phyloP scores from a whole-genome alignment of 768 basidiomycete species.

The Polyporus arcularius region DNA sequence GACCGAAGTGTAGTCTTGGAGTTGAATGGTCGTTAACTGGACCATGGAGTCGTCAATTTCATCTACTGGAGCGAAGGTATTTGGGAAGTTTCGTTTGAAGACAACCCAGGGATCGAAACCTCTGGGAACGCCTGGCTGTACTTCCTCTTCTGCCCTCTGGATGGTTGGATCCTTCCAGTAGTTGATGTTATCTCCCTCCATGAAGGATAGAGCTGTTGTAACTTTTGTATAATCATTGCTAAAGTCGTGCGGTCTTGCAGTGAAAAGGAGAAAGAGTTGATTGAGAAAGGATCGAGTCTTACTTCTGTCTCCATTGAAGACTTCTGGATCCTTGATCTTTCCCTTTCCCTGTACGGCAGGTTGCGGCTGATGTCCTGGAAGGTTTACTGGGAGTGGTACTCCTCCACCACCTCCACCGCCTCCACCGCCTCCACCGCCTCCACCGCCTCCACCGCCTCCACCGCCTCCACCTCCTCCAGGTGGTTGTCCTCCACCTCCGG shows the following conservation, averaged over 20 bases:
- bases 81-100: too few species aligned
- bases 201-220: slow-evolving; percentile 1
- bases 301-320: background rate
- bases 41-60: too few species aligned
- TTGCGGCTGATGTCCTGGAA: background rate
- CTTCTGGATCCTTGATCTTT: background rate
- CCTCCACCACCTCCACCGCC: background rate
- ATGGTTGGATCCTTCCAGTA: background rate
- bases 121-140: background rate
- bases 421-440: too few species aligned
- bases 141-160: background rate
- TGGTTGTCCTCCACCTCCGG: too few species aligned
- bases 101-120: background rate
- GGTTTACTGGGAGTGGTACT: background rate
- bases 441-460: too few species aligned
- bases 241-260: background rate
- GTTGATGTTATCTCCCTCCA: background rate
- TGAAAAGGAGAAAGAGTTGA: background rate
- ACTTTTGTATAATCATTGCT: background rate
- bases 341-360: background rate
- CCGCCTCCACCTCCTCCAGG: too few species aligned
- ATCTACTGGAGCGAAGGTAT: too few species aligned
- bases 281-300: background rate
- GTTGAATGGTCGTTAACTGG: too few species aligned
- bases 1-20: too few species aligned